Conservation (phyloP, 805 yeast species). For the Kurtzmaniella fragi region DNA sequence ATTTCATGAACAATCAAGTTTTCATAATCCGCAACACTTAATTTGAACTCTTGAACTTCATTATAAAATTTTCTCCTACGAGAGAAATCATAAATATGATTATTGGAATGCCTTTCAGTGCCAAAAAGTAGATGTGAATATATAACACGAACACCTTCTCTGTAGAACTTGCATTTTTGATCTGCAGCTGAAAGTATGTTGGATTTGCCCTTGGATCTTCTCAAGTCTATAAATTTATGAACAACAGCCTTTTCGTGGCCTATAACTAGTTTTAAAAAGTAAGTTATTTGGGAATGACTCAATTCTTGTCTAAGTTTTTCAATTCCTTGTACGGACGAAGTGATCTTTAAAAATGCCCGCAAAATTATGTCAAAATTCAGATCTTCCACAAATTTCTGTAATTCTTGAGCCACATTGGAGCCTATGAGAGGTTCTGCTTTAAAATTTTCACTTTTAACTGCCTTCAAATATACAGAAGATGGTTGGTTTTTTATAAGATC, state of each 20-base stretch:
- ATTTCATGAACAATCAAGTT: slow-evolving; percentile 32
- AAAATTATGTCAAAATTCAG: slow-evolving; percentile 1
- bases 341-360: slow-evolving; percentile 2
- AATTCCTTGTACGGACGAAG: slow-evolving; percentile 1
- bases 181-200: no score
- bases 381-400: neutral
- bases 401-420: neutral
- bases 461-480: neutral
- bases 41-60: slow-evolving; percentile 7
- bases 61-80: neutral
- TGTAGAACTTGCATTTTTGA: no score
- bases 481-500: neutral
- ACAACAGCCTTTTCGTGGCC: slow-evolving; percentile 12
- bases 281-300: slow-evolving; percentile 15
- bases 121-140: no score
- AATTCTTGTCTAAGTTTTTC: slow-evolving; percentile 4
- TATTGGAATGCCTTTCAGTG: no score
- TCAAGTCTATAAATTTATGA: no score
- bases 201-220: no score
- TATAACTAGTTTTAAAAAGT: slow-evolving; percentile 13
- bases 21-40: slow-evolving; percentile 28
- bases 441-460: neutral
- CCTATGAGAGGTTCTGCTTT: neutral
- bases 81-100: no score
- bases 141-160: no score